Evolutionary conservation across 768 basidiomycete genomes (phyloP), one percentile per base, ranked within the genome.

Genomic region (Suillus paluster): DNA sequence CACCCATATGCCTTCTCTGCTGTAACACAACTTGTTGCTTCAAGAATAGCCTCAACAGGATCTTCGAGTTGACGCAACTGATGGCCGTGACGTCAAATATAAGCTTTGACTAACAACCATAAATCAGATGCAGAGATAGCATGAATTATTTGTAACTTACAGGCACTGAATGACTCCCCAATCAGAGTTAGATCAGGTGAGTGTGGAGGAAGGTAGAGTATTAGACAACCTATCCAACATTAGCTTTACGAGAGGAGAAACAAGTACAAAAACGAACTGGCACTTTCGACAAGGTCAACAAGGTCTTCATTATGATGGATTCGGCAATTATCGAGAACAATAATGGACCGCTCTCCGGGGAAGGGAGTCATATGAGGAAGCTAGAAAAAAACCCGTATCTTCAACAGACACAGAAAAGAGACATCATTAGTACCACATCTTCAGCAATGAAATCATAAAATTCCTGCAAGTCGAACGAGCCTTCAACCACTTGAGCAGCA

Each of bases 1-100:
- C 59, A 64, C 11, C n/a, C 19, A 3, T 27, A 34, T 19, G 63
- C 59, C 27, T 61, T 64, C 25, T 61, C 59, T 2, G 33, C 44
- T 1, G 55, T 64, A 34, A 61, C 23, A 36, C 55, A 53, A 34
- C 41, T 19, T 44, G 60, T 46, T 27, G 44, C 60, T 46, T 61
- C 60, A 23, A 61, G 25, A 34, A 61, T 38, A 5, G 27, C 21
- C 5, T 36, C 14, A 3, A 61, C n/a, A 1, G 55, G 59, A 50
- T 64, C 33, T 34, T 57, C 55, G 2, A 39, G 12, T 1, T 14
- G 30, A 5, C 25, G 49, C 21, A 60, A n/a, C 10, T 52, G 33
- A 53, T 60, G 52, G 14, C 27, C 25, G 14, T 60, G 52, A 23
- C 39, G 25, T n/a, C 50, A 4, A 21, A 60, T 25, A 23, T 60